Evolutionary conservation across 352 stramenopile genomes (phyloP), one percentile per base, ranked within the genome.

Genomic region (Phytophthora quininea): DNA sequence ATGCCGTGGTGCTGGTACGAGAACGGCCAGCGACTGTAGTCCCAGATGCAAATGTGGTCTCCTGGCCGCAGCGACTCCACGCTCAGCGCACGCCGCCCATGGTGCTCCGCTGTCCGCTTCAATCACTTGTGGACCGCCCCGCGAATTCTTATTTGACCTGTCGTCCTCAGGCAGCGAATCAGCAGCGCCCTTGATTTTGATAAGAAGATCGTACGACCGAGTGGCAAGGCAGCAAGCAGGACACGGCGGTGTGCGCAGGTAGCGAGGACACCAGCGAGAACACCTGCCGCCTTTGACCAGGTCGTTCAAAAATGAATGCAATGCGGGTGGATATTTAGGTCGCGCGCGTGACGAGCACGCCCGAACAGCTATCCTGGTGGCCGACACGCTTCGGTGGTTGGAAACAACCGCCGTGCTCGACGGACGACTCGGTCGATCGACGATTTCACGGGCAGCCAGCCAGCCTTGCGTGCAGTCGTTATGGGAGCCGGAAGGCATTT

Each of bases 1-100:
- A 92, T 89, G 35, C 84, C 84, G 61, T 92, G 84, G 64, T 92
- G 84, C 71, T 91, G 82, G 67, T 92, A 92, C 45, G 76, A 78
- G 52, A 92, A 82, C 15, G 84, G 84, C 84, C 84, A 92, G 43
- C 82, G 84, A 50, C 80, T 90, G 67, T 82, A 72, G 62, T 92
- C 84, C 84, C 84, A 92, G 62, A 92, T 88, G 52, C 73, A 82
- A 31, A 92, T 82, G 68, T 92, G 84, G 68, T 92, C 84, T 43
- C 80, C 85, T 9, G 85, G 82, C 15, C 85, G 82, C 55, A 93
- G 67, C 55, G 82, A 87, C 40, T 58, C 61, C 42, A 88, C 60
- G 62, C 72, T 74, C 40, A 65, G 64, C 19, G 91, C 82, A 32
- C 78, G 51, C 78, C 74, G 49, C 81, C 81, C 77, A 92, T 90